Conservation (phyloP, 106 monocot genomes). For the Allium fistulosum region DNA sequence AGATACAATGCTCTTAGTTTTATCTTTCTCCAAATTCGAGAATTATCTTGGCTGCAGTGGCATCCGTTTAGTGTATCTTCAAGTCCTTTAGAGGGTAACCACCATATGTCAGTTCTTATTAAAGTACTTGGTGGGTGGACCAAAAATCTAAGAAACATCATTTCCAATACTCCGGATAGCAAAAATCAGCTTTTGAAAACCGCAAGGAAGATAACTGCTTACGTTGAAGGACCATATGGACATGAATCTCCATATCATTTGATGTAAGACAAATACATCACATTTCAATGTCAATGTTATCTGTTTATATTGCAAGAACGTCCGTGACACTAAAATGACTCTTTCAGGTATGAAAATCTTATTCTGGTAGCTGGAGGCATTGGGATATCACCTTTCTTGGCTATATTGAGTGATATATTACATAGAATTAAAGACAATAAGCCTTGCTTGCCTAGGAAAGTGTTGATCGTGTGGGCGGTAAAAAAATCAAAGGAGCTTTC, state of each 20-base stretch:
- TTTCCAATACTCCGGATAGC: constrained; percentile 27
- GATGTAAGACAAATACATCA: constrained; percentile 31
- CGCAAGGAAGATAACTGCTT: constrained; percentile 40
- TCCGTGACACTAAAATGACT: not conserved
- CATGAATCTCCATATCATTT: constrained; percentile 87
- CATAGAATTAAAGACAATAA: constrained; percentile 44
- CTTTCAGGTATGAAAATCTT: constrained; percentile 84
- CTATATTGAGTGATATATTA: constrained; percentile 79
- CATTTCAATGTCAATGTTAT: no score
- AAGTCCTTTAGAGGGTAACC: constrained; percentile 74
- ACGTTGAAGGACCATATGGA: constrained; percentile 90
- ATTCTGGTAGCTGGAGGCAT: constrained; percentile 93
- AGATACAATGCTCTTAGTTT: constrained; percentile 81
- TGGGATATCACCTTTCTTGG: constrained; percentile 90
- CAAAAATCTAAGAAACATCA: constrained; percentile 38
- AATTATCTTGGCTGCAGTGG: constrained; percentile 83
- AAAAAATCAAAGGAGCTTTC: constrained; percentile 86
- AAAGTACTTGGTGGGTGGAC: constrained; percentile 95
- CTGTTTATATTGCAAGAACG: no score
- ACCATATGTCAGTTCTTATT: constrained; percentile 71
- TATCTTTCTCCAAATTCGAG: constrained; percentile 79
- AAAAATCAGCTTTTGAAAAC: not conserved
- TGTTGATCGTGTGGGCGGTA: constrained; percentile 83
- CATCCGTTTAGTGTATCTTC: constrained; percentile 98
- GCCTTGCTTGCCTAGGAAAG: constrained; percentile 61